Evolutionary conservation across 139 green algal genomes (phyloP), one percentile per base, ranked within the genome.

Genomic region (Haematococcus lacustris): DNA sequence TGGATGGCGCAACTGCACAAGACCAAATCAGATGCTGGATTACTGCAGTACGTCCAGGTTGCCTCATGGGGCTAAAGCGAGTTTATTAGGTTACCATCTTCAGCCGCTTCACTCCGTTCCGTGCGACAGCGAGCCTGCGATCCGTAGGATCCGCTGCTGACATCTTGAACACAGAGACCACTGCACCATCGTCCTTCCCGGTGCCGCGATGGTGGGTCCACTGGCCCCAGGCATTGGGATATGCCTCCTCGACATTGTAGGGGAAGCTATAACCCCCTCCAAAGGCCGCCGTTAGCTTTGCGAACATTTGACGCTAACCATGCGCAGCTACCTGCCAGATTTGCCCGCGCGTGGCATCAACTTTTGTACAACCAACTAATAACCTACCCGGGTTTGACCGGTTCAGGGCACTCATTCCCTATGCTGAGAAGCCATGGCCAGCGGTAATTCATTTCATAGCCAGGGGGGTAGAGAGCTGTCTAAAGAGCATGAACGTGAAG

Each of bases 31-130:
- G 21, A 6, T 28, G 23, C 60, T 43, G 9, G 53, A 64, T 30
- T 30, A 30, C 25, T 37, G 28, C 53, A 37, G 21, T 64, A 33
- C n/a, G 21, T 64, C n/a, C 40, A 71, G 21, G 62, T n/a, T 43
- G 41, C 32, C 9, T 40, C 23, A 71, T 64, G 25, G 21, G 47
- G 13, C 13, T 57, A 28, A 28, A 35, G 26, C 23, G 1, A 35
- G 23, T 5, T 32, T 73, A 35, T 50, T 28, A 38, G 25, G 77
- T 69, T 73, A 92, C 86, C 83, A 86, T 92, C 33, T 86, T 82
- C 26, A 97, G 80, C 0, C 90, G 76, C 79, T 88, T 94, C 1
- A 94, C 85, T 28, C 91, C 90, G 71, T 97, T 94, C 6, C 90
- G 63, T 0, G 88, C 92, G 6, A 80, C 80, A 2, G 80, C 81